Conservation (phyloP, 805 yeast genomes). For the Metschnikowia lochheadii region DNA sequence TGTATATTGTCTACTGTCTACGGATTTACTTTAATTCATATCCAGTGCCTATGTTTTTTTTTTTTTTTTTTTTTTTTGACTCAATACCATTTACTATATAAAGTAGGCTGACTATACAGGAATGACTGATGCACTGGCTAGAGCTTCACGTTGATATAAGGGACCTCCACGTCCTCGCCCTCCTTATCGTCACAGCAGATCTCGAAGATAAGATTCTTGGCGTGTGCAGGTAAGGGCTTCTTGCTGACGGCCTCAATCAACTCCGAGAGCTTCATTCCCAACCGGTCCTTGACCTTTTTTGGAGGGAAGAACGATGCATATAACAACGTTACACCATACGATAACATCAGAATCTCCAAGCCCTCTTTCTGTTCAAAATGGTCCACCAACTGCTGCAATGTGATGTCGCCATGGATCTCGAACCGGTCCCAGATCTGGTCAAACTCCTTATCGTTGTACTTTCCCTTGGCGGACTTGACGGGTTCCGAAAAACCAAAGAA, state of each 20-base stretch:
- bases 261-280: slow-evolving; percentile 61
- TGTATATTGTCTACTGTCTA: too few species aligned
- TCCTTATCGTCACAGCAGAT: slow-evolving; percentile 86
- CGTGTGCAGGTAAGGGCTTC: slow-evolving; percentile 71
- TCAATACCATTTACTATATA: not conserved
- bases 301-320: slow-evolving; percentile 95
- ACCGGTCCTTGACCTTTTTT: slow-evolving; percentile 78
- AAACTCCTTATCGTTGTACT: slow-evolving; percentile 71
- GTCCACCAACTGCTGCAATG: slow-evolving; percentile 67
- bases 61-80: too few species aligned
- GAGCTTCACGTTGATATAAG: slow-evolving; percentile 64
- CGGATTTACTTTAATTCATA: too few species aligned
- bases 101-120: too few species aligned
- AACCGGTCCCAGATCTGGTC: slow-evolving; percentile 97
- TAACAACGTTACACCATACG: slow-evolving; percentile 82
- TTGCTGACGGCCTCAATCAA: slow-evolving; percentile 82
- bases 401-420: slow-evolving; percentile 71
- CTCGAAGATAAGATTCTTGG: slow-evolving; percentile 78
- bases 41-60: too few species aligned
- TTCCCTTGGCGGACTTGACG: slow-evolving; percentile 75
- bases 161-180: slow-evolving; percentile 96
- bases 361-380: slow-evolving; percentile 80
- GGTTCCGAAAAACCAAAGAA: slow-evolving; percentile 98
- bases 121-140: slow-evolving; percentile 9
- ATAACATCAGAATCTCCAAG: slow-evolving; percentile 83